A percentile compares a stretch with the other conserved stretches of the same genome.
Conservation (phyloP, 441 rosid genomes). For the Mallotus japonicus region DNA sequence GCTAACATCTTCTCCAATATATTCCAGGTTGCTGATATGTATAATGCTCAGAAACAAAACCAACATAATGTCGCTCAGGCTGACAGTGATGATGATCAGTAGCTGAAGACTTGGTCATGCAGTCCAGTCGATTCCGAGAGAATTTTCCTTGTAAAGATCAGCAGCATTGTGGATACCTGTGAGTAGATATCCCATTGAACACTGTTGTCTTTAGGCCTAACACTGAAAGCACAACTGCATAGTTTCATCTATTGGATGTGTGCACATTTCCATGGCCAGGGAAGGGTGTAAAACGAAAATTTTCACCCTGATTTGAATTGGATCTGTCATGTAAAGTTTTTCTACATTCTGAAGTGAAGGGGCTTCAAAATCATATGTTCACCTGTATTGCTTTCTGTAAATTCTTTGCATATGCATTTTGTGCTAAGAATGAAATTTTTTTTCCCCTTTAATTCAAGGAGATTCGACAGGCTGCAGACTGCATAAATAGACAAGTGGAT, state of each 20-base stretch:
- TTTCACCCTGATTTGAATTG: background rate
- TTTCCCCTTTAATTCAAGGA: no score
- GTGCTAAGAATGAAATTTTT: no score
- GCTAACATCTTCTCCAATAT: conserved; percentile 7
- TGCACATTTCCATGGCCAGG: background rate
- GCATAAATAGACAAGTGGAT: no score
- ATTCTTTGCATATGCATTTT: no score
- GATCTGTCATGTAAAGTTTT: background rate
- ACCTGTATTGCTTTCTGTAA: no score
- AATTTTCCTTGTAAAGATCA: conserved; percentile 8
- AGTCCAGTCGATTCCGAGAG: background rate
- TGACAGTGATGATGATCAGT: conserved; percentile 62
- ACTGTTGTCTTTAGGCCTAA: background rate
- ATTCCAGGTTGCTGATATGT: conserved; percentile 85
- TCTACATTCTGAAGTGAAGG: background rate
- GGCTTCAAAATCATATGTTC: background rate
- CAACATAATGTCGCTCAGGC: conserved; percentile 58
- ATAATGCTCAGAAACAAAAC: conserved; percentile 72
- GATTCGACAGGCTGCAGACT: no score
- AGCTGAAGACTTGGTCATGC: background rate
- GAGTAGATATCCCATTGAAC: background rate
- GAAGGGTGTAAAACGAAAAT: background rate
- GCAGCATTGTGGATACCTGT: background rate
- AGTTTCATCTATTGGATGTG: background rate
- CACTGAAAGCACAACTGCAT: background rate